A percentile compares a stretch with the other conserved stretches of the same genome.
Evolutionary conservation across 108 stramenopile genomes (phyloP).

Genomic region (Conticribra guillardii): DNA sequence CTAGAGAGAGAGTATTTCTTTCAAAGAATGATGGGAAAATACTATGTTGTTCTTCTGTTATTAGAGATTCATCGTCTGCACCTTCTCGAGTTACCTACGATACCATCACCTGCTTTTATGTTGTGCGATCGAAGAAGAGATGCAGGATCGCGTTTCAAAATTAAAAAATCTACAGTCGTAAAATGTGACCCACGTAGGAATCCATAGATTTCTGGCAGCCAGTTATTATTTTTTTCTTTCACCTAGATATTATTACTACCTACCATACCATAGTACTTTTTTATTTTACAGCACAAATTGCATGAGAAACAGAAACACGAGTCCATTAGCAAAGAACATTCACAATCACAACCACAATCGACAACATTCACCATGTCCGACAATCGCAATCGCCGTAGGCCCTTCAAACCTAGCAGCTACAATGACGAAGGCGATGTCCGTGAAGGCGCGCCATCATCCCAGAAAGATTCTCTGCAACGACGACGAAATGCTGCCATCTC

Average conservation of each 20-base stretch:
- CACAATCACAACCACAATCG: background rate
- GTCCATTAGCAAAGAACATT: too few relatives aligned
- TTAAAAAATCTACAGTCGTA: background rate
- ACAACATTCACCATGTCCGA: slow-evolving; percentile 1
- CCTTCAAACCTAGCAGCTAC: background rate
- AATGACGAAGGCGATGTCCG: background rate
- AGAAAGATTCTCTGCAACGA: slow-evolving; percentile 27
- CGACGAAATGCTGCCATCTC: slow-evolving; percentile 40
- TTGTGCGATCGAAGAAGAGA: too few relatives aligned
- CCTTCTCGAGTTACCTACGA: too few relatives aligned
- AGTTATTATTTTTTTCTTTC: background rate
- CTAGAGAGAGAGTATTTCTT: too few relatives aligned
- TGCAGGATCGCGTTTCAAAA: background rate
- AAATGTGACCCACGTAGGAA: background rate
- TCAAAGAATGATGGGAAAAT: too few relatives aligned
- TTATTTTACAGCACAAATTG: too few relatives aligned
- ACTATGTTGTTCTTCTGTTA: too few relatives aligned
- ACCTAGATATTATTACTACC: too few relatives aligned
- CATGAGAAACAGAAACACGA: too few relatives aligned
- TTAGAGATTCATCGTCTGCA: too few relatives aligned
- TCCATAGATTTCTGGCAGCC: background rate
- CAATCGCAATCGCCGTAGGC: background rate
- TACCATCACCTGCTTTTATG: too few relatives aligned
- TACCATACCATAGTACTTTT: too few relatives aligned
- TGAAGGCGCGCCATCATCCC: background rate